Percentiles rank a stretch among this genome's conserved stretches.
Conservation (phyloP, 495 filamentous ascomycete species). For the Tetracladium marchalianum region DNA sequence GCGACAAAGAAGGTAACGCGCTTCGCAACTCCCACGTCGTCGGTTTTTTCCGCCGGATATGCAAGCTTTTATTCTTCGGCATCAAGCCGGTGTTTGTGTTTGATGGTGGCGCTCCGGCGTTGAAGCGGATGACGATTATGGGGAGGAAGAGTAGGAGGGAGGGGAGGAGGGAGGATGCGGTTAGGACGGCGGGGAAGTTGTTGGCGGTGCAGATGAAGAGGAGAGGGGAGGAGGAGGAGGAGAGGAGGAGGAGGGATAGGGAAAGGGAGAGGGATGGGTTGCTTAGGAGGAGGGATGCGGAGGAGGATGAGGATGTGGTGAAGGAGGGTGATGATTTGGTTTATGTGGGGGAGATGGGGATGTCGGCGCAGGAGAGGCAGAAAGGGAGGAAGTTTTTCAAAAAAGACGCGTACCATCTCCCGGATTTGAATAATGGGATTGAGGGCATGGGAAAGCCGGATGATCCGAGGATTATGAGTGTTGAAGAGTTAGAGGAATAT, state of each 20-base stretch:
- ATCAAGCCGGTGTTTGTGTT: constrained; percentile 97
- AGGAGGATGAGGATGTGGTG: constrained; percentile 51
- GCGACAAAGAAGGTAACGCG: constrained; percentile 96
- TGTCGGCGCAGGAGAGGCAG: constrained; percentile 67
- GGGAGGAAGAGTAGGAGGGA: constrained; percentile 71
- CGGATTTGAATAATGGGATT: constrained; percentile 65
- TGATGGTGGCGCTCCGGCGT: constrained; percentile 82
- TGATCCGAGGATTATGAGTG: constrained; percentile 89
- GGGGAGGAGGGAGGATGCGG: constrained; percentile 86
- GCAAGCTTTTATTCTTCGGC: constrained; percentile 93
- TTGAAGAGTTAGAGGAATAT: constrained; percentile 88
- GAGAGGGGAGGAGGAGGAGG: constrained; percentile 71
- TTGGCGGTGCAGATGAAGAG: constrained; percentile 89
- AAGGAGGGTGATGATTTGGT: constrained; percentile 58
- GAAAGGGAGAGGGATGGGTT: constrained; percentile 8
- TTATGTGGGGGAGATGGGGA: constrained; percentile 80
- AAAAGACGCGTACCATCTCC: constrained; percentile 89
- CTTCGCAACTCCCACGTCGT: constrained; percentile 91
- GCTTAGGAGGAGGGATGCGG: constrained; percentile 12
- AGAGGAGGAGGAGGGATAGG: constrained; percentile 44
- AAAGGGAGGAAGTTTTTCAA: constrained; percentile 73
- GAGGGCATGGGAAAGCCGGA: constrained; percentile 80
- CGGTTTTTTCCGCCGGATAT: constrained; percentile 95
- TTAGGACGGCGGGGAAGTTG: constrained; percentile 77
- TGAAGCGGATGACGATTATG: constrained; percentile 86